Base-by-base conservation (phyloP, 306 rosid genomes). In the Rosa rugosa region DNA sequence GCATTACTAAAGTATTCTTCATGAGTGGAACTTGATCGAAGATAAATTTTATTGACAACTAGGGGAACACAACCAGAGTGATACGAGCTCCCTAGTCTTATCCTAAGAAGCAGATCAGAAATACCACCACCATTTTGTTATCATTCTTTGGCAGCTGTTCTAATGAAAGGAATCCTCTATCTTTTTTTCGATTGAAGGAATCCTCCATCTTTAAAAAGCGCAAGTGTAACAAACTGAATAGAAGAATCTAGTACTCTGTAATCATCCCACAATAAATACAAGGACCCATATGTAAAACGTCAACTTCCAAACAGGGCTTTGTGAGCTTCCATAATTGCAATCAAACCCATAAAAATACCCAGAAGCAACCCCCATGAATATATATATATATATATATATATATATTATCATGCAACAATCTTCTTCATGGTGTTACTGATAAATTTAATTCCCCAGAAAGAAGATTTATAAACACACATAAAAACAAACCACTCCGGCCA, bases 401-500 rank as follows among this genome's bases (percentile, higher is more conserved):
- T n/a, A n/a, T n/a, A n/a, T n/a, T 23, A 23, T 59, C 34, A 4
- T 62, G 68, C 68, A 25, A 62, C 45, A 65, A 65, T 14, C 42
- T 65, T 36, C 23, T 65, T 36, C 44, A 65, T 66, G 69, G 69
- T 66, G 23, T 36, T 20, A 38, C 47, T 7, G 69, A 63, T 63
- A 63, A 14, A 65, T 14, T 16, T 14, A 34, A 64, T 16, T 8
- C 20, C 70, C 45, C 45, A 8, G 23, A 31, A 13, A 36, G 3
- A 31, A 5, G 11, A 64, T 11, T 1, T 2, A 31, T 2, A 34
- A 9, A 38, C 47, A 66, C 2, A 65, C 44, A 68, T 9, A 75
- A 47, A 75, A 75, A 17, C 59, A 75, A 62, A 63, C 31, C 42
- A 47, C 47, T 75, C 51, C 20, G 68, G 68, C 41, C 68, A 46